Conservation (phyloP, 352 stramenopile species). For the Aphanomyces euteiches region DNA sequence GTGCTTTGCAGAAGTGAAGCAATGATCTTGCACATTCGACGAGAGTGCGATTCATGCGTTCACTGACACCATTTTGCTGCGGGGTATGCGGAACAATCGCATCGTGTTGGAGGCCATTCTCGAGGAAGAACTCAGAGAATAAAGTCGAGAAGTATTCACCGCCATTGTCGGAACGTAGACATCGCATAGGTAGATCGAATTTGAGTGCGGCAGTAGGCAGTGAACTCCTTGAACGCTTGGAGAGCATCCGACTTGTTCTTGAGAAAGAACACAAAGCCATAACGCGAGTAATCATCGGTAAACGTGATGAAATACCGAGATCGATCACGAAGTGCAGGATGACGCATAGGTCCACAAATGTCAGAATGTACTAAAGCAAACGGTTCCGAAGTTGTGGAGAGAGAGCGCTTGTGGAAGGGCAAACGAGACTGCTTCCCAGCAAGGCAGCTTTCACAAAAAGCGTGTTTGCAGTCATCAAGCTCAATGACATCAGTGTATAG, state of each 20-base stretch:
- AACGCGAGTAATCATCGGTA: constrained; percentile 4
- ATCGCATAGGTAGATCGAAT: neutral
- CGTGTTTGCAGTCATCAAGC: neutral
- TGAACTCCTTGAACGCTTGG: neutral
- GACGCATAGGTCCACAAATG: constrained; percentile 4
- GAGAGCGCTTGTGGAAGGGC: neutral
- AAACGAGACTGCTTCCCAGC: constrained; percentile 5
- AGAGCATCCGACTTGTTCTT: constrained; percentile 2
- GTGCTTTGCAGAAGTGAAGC: no score
- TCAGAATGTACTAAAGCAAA: neutral
- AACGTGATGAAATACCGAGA: neutral
- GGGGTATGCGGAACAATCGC: no score
- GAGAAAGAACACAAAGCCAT: constrained; percentile 8
- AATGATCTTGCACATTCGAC: no score
- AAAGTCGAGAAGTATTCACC: no score
- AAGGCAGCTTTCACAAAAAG: neutral
- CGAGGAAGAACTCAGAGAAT: no score
- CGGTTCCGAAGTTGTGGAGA: neutral
- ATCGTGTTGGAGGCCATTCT: no score
- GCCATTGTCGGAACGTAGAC: neutral
- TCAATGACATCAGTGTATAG: neutral
- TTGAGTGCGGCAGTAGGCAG: neutral
- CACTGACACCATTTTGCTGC: no score
- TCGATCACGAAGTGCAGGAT: no score
- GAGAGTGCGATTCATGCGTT: no score